Base-by-base conservation (phyloP, 2,329 filamentous ascomycete species). In the Colletotrichum sp. region DNA sequence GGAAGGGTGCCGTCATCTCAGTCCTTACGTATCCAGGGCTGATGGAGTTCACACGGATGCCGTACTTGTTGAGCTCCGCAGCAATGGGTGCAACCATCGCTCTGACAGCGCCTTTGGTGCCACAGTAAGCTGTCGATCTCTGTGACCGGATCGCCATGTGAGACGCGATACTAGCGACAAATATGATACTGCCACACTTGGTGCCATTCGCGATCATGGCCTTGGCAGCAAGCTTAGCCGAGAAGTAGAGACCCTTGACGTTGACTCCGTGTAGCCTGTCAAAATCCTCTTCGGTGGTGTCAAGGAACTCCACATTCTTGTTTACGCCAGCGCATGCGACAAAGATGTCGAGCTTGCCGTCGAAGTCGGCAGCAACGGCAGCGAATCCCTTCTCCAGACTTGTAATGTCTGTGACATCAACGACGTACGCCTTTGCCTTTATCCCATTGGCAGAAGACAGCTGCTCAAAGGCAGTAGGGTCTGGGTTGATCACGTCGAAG, bases 81-180 rank as follows among this genome's bases (percentile, higher is more conserved):
- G 76, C 76, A 13, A 76, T 76, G 5, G 75, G 73, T 5, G 73
- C 73, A 13, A 73, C 71, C 73, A 77, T 76, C 5, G 76, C 76
- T 15, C 75, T 64, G 10, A 77, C 76, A 6, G 76, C 76, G 1
- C 73, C 76, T 32, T 76, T 77, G 24, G 73, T 77, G 1, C 76
- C 74, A 13, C 73, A 76, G 48, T 76, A 76, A 4, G 76, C 76
- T 80, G 85, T 87, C 62, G 85, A 87, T 38, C 84, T 80, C 78
- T 90, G 88, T 16, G 85, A 87, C 10, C 87, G 83, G 21, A 90
- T 86, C 1, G 88, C 88, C 77, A 89, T 88, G 70, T 88, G 83
- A 32, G 86, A 87, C 0, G 89, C 88, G 78, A 91, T 90, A 69
- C 88, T 89, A 1, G 89, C 89, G 0, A 91, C 87, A 5, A 91